These are phyloP conservation scores for Jasminum sambac DNA, from an alignment of 257 asterid species.

Conservation along the genomic window DNA sequence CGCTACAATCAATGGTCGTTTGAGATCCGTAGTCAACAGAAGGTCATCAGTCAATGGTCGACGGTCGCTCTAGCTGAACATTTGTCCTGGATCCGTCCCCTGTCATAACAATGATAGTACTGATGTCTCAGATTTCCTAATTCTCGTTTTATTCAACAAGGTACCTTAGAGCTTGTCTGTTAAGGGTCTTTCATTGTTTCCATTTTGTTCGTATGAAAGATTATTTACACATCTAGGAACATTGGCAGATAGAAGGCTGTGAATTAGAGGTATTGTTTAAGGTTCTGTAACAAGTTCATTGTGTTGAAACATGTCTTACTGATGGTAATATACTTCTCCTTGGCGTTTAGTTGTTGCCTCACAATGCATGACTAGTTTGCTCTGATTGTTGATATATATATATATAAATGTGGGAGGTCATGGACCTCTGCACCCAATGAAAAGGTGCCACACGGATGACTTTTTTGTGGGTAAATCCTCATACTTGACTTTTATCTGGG, in stretches of 20 bases:
- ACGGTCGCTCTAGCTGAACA: too few species aligned
- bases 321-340: not conserved
- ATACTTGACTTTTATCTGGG: not conserved
- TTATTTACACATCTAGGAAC: not conserved
- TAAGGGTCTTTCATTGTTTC: not conserved
- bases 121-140: not conserved
- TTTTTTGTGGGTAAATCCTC: not conserved
- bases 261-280: not conserved
- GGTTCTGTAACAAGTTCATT: not conserved
- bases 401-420: too few species aligned
- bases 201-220: not conserved
- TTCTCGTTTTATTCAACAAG: not conserved
- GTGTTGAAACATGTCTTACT: not conserved
- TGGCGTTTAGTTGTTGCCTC: not conserved
- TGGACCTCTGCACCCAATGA: not conserved
- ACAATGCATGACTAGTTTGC: not conserved
- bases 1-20: too few species aligned
- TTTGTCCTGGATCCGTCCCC: too few species aligned
- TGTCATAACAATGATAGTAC: not conserved
- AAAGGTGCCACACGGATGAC: not conserved
- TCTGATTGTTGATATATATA: not conserved
- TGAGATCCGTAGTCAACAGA: too few species aligned
- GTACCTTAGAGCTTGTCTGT: conserved; percentile 5
- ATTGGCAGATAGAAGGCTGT: not conserved
- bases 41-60: too few species aligned